These are phyloP conservation scores for Umbelopsis vinacea DNA, from an alignment of 192 early-diverging fungal genomes.

Conservation along the genomic window DNA sequence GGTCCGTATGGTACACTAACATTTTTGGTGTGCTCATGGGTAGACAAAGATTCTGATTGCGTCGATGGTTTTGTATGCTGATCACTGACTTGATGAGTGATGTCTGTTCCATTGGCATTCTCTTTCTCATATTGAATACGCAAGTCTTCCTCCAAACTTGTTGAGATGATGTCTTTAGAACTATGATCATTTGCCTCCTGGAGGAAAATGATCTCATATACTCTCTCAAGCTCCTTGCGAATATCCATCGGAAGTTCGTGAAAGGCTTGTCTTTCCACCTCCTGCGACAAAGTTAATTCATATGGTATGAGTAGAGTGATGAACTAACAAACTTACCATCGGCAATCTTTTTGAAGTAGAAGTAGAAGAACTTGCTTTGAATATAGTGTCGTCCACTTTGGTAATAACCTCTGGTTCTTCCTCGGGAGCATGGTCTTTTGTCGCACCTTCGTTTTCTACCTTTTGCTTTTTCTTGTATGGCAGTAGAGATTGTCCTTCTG, in stretches of 20 bases:
- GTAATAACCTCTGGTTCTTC: background rate
- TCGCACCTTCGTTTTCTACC: background rate
- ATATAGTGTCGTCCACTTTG: background rate
- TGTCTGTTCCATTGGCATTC: background rate
- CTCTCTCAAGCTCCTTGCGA: constrained; percentile 37
- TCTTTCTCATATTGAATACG: background rate
- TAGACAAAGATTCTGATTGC: background rate
- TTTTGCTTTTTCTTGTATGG: background rate
- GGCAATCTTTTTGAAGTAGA: background rate
- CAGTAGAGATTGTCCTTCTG: constrained; percentile 9
- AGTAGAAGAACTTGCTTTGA: background rate
- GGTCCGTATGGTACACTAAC: background rate
- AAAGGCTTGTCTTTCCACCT: constrained; percentile 41
- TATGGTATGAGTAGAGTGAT: background rate
- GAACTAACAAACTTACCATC: constrained; percentile 6
- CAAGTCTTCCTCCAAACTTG: background rate
- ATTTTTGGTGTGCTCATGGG: background rate
- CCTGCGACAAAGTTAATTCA: background rate
- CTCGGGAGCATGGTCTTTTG: background rate
- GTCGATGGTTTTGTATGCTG: background rate
- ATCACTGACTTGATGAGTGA: background rate
- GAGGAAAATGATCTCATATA: constrained; percentile 31
- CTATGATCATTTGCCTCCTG: background rate
- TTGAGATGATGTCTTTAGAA: too few species aligned
- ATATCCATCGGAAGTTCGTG: constrained; percentile 44